Evolutionary conservation across 345 rosid species (phyloP), one percentile per base, ranked within the genome.

Genomic region (Aurinia saxatilis): DNA sequence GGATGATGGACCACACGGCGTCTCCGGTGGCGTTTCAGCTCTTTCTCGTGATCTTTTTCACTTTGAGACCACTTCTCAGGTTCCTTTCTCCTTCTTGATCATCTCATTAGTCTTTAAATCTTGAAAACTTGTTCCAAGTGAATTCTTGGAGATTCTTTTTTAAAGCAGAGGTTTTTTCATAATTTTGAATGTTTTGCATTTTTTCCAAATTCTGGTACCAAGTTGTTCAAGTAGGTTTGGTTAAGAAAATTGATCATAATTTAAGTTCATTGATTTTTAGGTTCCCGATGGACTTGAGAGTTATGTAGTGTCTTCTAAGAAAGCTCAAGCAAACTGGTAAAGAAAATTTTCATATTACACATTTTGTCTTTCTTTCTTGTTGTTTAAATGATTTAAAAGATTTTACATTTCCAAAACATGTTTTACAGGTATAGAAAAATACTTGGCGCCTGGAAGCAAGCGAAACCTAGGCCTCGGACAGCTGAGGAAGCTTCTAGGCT

Each of bases 301-400:
- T 47, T 82, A 78, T 55, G 97, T 90, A 60, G 80, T 76, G 2
- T 87, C 99, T 21, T 90, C 95, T 11, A 80, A 50, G 84, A 84
- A 80, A 60, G 90, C 97, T 74, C 99, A 93, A 66, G 95, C 96
- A 45, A 87, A 78, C 50, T 93, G 99, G 97, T 88, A 83, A 78
- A 10, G 29, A 7, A 30, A 38, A 27, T 21, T 39, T 38, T 8
- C 41, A 27, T 12, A 38, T 48, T 27, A 2, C 30, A 27, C 41
- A 44, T 56, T 5, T 2, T 23, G 15, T 29, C 21, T 21, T 17
- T 23, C 6, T 52, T 40, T 57, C 41, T 64, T 50, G 4, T 42
- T 8, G 15, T 13, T 0, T 29, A 1, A 34, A 5, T 37, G 13
- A n/a, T 57, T 35, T 27, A 18, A 4, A 18, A 27, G 4, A 3